Evolutionary conservation across 176 grass and related monocot genomes (phyloP), one percentile per base, ranked within the genome.

Genomic region (Musa acuminata): DNA sequence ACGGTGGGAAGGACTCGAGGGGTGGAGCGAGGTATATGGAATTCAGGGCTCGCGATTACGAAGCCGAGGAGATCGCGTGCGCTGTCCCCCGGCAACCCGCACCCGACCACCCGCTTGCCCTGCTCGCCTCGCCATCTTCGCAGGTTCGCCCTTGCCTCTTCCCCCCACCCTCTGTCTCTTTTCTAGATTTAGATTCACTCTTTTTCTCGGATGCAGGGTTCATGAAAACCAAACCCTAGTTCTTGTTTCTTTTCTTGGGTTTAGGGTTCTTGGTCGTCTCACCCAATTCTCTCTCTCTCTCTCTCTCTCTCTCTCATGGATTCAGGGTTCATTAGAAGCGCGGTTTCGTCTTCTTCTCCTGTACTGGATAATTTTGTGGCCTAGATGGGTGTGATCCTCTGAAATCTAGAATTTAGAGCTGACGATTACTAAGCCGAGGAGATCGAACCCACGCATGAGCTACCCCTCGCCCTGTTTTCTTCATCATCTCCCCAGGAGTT

Each of bases 11-110:
- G 14, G 25, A 11, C 11, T 12, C 24, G 20, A 21, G 11, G 11
- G 4, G 25, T 1, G 54, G 8, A 4, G 57, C 1, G 73, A 25
- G 13, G 27, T 23, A 9, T 8, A 76, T 76, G 74, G 57, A 62
- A 50, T 76, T 76, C 57, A 16, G 57, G 0, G 3, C 11, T 59
- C 74, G 74, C 19, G 74, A 76, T 76, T 76, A 76, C 35, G 74
- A 62, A 76, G 29, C 27, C 17, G 74, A 76, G 55, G 74, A 76
- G 57, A 22, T 23, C n/a, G 74, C 57, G 16, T 48, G 26, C 55
- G 16, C 29, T 48, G 55, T 76, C 19, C 27, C 26, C 4, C 74
- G 74, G 0, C 10, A 10, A 17, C 9, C 29, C n/a, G 57, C 74
- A 48, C 12, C 24, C 54, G 57, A 63, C 22, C 74, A 76, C 12